Evolutionary conservation across 352 stramenopile species (phyloP).

Genomic region (Pythium grandisporangium): DNA sequence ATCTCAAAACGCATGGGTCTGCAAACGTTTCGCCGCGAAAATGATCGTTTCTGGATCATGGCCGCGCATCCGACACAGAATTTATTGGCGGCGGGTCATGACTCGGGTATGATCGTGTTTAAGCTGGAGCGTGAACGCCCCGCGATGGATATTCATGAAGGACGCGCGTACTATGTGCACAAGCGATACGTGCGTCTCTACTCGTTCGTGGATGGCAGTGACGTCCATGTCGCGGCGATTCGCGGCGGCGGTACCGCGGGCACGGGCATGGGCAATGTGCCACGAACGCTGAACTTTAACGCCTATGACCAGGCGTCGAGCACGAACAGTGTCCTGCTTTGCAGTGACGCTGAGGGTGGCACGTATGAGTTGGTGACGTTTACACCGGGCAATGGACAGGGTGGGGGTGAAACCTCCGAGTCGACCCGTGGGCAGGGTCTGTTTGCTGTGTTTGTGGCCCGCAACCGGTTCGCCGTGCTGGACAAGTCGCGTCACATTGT

Average conservation of each 20-base stretch:
- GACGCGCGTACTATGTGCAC: constrained; percentile 94
- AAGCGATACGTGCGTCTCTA: constrained; percentile 97
- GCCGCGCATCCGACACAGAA: constrained; percentile 95
- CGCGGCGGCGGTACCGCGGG: constrained; percentile 55
- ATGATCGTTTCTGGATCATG: constrained; percentile 99
- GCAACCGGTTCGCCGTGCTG: constrained; percentile 97
- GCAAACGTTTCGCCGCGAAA: constrained; percentile 98
- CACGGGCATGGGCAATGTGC: constrained; percentile 89
- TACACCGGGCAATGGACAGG: constrained; percentile 47
- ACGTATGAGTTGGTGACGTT: constrained; percentile 98
- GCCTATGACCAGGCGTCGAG: constrained; percentile 89
- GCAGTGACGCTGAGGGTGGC: constrained; percentile 93
- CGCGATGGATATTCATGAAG: constrained; percentile 85
- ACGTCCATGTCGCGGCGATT: constrained; percentile 66
- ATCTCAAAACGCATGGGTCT: constrained; percentile 98
- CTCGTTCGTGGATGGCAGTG: constrained; percentile 85
- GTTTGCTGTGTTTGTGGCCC: constrained; percentile 95
- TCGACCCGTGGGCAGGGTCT: constrained; percentile 92
- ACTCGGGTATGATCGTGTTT: constrained; percentile 99
- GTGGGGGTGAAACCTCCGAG: constrained; percentile 84
- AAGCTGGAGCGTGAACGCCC: constrained; percentile 97
- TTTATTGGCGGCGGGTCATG: constrained; percentile 97
- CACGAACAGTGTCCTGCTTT: constrained; percentile 91
- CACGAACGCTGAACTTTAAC: constrained; percentile 95
- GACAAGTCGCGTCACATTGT: constrained; percentile 96